phyloP scores from a whole-genome alignment of 1,284 basidiomycete genomes.

The Irpex sp. region DNA sequence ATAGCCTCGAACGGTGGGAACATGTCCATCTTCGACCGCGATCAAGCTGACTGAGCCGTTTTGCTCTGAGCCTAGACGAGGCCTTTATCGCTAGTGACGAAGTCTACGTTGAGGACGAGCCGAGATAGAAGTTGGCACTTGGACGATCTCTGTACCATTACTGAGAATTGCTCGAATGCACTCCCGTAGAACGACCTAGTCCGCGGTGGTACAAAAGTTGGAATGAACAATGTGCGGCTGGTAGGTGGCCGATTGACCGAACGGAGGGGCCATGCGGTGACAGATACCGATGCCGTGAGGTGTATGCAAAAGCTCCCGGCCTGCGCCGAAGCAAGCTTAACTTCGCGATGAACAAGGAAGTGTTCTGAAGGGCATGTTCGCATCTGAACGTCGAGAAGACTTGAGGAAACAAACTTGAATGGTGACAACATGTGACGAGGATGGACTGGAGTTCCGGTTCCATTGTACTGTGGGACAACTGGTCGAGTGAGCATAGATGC shows the following conservation, averaged over 20 bases:
- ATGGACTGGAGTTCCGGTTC: conserved; percentile 1
- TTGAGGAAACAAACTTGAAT: conserved; percentile 4
- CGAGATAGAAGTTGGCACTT: background rate
- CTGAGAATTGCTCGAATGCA: background rate
- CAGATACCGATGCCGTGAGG: conserved; percentile 10
- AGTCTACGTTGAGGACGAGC: background rate
- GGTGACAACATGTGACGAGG: conserved; percentile 12
- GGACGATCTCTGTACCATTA: background rate
- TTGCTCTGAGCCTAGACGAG: background rate
- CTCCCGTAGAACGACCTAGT: background rate
- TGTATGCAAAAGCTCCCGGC: conserved; percentile 1
- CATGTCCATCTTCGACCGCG: background rate
- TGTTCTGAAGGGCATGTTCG: background rate
- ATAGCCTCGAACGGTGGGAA: conserved; percentile 7
- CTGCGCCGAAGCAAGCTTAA: conserved; percentile 1
- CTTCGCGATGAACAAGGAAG: background rate
- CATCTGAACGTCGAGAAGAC: conserved; percentile 3
- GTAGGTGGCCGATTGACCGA: conserved; percentile 12
- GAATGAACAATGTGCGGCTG: conserved; percentile 9
- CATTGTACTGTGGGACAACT: conserved; percentile 1
- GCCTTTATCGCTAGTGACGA: background rate
- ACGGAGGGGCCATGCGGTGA: conserved; percentile 11
- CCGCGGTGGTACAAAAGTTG: conserved; percentile 3
- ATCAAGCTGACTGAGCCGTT: background rate
- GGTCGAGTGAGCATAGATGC: conserved; percentile 4